phyloP scores from a whole-genome alignment of 345 rosid species.

The Populus ilicifolia region DNA sequence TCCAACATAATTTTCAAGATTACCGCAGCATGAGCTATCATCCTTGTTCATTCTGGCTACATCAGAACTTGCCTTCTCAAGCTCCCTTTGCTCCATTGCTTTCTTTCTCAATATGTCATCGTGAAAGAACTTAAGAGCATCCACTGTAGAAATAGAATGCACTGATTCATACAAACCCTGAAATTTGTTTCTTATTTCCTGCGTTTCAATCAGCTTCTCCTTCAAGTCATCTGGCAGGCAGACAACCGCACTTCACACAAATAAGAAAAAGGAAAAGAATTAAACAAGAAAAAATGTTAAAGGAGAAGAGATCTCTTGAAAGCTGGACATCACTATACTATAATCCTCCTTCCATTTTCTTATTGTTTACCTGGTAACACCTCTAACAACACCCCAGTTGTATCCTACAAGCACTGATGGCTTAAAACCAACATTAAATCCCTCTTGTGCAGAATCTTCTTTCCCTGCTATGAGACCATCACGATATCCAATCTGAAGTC shows the following conservation, averaged over 20 bases:
- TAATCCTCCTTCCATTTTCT: not conserved
- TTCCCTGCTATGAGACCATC: constrained; percentile 75
- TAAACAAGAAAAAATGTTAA: not conserved
- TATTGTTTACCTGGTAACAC: constrained; percentile 58
- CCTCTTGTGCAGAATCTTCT: constrained; percentile 72
- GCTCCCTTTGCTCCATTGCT: constrained; percentile 26
- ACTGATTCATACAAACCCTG: constrained; percentile 43
- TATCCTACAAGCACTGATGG: constrained; percentile 56
- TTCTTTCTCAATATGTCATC: constrained; percentile 31
- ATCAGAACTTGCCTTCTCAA: constrained; percentile 18
- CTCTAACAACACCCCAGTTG: constrained; percentile 76
- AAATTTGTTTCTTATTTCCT: constrained; percentile 43
- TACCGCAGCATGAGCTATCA: constrained; percentile 21
- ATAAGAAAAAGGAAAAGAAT: not conserved
- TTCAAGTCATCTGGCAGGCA: constrained; percentile 54
- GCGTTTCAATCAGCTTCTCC: constrained; percentile 42
- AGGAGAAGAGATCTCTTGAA: not conserved
- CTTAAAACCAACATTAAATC: constrained; percentile 71
- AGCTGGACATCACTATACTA: not conserved
- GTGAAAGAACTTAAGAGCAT: constrained; percentile 48
- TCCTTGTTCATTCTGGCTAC: constrained; percentile 16
- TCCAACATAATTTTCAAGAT: constrained; percentile 31
- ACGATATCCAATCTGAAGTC: constrained; percentile 64
- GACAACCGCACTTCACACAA: constrained; percentile 47
- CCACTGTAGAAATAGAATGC: constrained; percentile 44